A percentile compares a stretch with the other conserved stretches of the same genome.
These are phyloP conservation scores for Allantophomopsis cytisporea DNA, from an alignment of 2,329 filamentous ascomycete genomes.

Conservation along the genomic window DNA sequence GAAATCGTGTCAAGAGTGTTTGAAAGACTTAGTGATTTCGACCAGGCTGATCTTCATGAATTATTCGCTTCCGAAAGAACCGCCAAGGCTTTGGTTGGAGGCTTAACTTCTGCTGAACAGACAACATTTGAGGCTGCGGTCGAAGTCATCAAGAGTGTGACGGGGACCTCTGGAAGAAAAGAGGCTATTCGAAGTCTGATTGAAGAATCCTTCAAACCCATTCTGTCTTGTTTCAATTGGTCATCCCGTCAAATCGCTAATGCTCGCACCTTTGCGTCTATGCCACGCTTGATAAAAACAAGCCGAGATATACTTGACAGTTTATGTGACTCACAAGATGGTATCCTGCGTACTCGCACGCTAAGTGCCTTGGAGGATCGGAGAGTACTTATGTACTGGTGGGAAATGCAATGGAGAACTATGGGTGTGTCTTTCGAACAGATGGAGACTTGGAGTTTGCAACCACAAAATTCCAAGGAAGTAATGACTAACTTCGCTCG, in stretches of 20 bases:
- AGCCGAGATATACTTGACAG: slow-evolving; percentile 41
- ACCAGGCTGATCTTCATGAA: slow-evolving; percentile 49
- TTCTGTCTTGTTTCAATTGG: slow-evolving; percentile 29
- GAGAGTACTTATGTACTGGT: slow-evolving; percentile 50
- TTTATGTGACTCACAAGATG: slow-evolving; percentile 40
- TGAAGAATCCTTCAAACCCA: slow-evolving; percentile 27
- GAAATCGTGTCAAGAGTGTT: slow-evolving; percentile 59
- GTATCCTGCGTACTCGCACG: slow-evolving; percentile 24
- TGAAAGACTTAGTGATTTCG: slow-evolving; percentile 67
- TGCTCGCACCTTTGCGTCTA: slow-evolving; percentile 38
- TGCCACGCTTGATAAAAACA: slow-evolving; percentile 41
- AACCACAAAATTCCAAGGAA: slow-evolving; percentile 31
- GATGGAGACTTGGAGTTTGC: slow-evolving; percentile 67
- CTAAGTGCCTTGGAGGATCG: slow-evolving; percentile 10
- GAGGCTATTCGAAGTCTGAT: slow-evolving; percentile 35
- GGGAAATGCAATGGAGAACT: slow-evolving; percentile 73
- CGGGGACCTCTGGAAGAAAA: slow-evolving; percentile 43
- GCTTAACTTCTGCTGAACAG: slow-evolving; percentile 70
- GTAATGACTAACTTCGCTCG: slow-evolving; percentile 88
- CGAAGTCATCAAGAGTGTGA: slow-evolving; percentile 72
- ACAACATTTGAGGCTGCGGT: slow-evolving; percentile 68
- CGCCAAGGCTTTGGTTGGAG: slow-evolving; percentile 61
- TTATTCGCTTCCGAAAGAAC: slow-evolving; percentile 56
- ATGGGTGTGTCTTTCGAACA: slow-evolving; percentile 70
- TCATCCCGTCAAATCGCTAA: slow-evolving; percentile 27